Evolutionary conservation across 2,329 filamentous ascomycete genomes (phyloP), one percentile per base, ranked within the genome.

Genomic region (Paradendryphiella salina): DNA sequence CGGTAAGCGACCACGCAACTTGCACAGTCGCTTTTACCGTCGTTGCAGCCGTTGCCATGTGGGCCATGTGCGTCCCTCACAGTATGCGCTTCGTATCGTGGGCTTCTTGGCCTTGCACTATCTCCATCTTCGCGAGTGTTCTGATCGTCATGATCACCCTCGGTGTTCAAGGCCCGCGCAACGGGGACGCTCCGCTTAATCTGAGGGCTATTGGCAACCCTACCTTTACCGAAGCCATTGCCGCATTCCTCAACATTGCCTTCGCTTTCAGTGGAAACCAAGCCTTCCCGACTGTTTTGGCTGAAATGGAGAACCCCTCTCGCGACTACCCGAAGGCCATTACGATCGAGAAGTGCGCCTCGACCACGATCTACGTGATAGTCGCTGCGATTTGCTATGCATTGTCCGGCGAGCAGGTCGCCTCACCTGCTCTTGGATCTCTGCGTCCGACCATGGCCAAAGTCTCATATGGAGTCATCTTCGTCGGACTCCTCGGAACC

Each of bases 71-170:
- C 37, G 60, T 65, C n/a, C 59, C 60, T 0, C 56, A 57, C 38
- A 66, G 63, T 38, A 64, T 66, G 65, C 62, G 59, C 35, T 65
- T 66, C 21, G 63, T 65, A n/a, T 57, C 59, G 4, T 66, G 62
- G 62, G 60, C 61, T 15, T 64, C 60, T 4, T 65, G 62, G 61
- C 62, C 64, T 11, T 64, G 61, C 44, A 64, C 63, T 20, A 48
- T 55, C 6, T 63, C 59, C 20, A 63, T 65, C 46, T 51, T 64
- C 37, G 53, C 54, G 4, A 57, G 56, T 7, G 59, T 64, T 14
- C 39, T 67, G 8, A 60, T 67, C 21, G 63, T 66, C 41, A 65
- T 66, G 63, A 59, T 67, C 36, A 56, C 58, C 4, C 56, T 67
- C 8, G 63, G 63, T 13, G 56, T 67, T 10, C 61, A 63, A 34